Conservation (phyloP, 163 green algal species). For the Prototheca wickerhamii region DNA sequence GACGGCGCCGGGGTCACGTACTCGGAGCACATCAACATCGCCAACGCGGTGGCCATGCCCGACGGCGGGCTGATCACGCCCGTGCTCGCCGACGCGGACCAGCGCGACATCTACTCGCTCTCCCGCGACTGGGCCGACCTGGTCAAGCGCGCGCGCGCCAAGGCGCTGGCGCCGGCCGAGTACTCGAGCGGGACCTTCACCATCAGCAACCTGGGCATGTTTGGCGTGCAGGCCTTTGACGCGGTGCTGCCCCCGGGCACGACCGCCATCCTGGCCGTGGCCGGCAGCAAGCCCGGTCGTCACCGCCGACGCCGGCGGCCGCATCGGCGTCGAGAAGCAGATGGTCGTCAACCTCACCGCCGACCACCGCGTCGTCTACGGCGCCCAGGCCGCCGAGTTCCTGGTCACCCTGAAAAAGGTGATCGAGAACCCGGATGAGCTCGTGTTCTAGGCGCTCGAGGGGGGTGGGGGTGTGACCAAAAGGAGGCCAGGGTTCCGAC, state of each 20-base stretch:
- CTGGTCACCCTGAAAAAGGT: conserved; percentile 77
- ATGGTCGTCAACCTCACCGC: conserved; percentile 96
- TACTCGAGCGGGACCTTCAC: conserved; percentile 92
- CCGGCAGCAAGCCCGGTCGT: conserved; percentile 81
- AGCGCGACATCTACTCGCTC: conserved; percentile 90
- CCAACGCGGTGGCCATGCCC: conserved; percentile 92
- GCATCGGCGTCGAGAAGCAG: conserved; percentile 82
- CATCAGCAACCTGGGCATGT: conserved; percentile 99
- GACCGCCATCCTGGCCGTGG: conserved; percentile 89
- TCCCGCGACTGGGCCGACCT: conserved; percentile 76
- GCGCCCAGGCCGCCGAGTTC: conserved; percentile 87
- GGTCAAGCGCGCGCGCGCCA: conserved; percentile 84
- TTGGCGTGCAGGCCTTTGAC: conserved; percentile 87
- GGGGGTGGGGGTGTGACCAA: not conserved
- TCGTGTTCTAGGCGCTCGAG: conserved; percentile 47
- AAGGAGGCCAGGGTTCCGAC: not conserved
- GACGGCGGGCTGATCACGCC: conserved; percentile 96
- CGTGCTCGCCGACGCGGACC: conserved; percentile 92
- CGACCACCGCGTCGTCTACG: conserved; percentile 96
- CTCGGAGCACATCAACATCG: conserved; percentile 88
- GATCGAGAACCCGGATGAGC: conserved; percentile 85
- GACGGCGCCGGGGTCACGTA: conserved; percentile 83
- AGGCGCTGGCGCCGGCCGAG: conserved; percentile 84
- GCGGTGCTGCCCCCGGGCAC: conserved; percentile 75
- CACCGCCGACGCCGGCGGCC: conserved; percentile 59